Conservation (phyloP, 768 basidiomycete genomes). For the Leccinellum albellum region DNA sequence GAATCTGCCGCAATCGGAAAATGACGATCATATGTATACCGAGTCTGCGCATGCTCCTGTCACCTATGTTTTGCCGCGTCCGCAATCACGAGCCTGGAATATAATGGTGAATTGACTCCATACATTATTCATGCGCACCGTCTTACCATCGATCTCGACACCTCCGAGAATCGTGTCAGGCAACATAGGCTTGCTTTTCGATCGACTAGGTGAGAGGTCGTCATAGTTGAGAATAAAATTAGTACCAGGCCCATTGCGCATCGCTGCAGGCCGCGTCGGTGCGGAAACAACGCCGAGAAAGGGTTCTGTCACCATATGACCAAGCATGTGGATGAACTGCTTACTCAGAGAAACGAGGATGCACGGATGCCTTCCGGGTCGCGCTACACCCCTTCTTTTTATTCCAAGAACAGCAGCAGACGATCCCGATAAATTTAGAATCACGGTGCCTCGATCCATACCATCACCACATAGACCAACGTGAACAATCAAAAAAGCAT, state of each 20-base stretch:
- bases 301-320: background rate
- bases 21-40: background rate
- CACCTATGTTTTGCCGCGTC: background rate
- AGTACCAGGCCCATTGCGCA: background rate
- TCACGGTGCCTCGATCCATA: background rate
- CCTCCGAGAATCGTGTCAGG: background rate
- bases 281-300: background rate
- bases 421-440: background rate
- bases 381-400: too few relatives aligned
- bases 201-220: background rate
- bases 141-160: too few relatives aligned
- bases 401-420: background rate
- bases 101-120: background rate
- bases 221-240: background rate
- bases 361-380: too few relatives aligned
- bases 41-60: background rate
- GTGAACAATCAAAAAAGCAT: background rate
- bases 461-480: background rate
- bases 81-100: background rate
- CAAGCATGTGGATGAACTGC: background rate
- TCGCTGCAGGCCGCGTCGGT: background rate
- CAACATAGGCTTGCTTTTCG: background rate
- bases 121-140: background rate
- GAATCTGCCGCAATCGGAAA: background rate
- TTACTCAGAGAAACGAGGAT: background rate